Conservation (phyloP, 1,284 basidiomycete species). For the Grifola frondosa region DNA sequence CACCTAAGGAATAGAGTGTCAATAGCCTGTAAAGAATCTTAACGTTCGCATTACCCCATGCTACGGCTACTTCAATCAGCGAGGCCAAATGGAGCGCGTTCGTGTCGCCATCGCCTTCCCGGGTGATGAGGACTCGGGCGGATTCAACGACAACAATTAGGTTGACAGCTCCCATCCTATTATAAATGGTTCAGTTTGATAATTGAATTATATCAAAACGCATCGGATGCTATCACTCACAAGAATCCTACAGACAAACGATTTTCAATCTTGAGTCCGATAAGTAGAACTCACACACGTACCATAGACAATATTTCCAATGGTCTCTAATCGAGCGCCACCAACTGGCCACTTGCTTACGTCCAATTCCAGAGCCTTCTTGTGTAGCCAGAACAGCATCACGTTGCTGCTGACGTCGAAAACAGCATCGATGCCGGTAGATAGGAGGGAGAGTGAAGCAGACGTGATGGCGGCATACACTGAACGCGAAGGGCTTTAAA, state of each 20-base stretch:
- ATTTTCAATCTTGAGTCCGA: no score
- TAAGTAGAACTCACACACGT: constrained; percentile 25
- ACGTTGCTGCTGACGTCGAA: constrained; percentile 92
- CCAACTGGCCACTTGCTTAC: constrained; percentile 87
- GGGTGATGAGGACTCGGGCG: constrained; percentile 62
- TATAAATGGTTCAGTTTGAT: no score
- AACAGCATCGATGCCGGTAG: constrained; percentile 86
- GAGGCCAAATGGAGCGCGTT: constrained; percentile 79
- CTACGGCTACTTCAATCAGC: constrained; percentile 77
- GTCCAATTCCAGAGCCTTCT: constrained; percentile 70
- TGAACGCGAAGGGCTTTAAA: constrained; percentile 30
- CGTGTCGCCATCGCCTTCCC: constrained; percentile 50
- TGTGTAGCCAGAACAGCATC: constrained; percentile 81
- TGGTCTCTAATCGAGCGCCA: constrained; percentile 85
- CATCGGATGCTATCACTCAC: constrained; percentile 44
- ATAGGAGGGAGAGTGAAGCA: constrained; percentile 81
- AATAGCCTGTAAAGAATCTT: constrained; percentile 2
- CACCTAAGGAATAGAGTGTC: no score
- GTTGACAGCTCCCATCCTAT: constrained; percentile 81
- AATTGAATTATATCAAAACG: no score
- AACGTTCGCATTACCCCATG: constrained; percentile 60
- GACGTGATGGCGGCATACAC: constrained; percentile 89
- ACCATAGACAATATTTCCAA: constrained; percentile 89
- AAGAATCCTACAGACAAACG: constrained; percentile 65
- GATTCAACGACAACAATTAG: constrained; percentile 85